A percentile compares a stretch with the other conserved stretches of the same genome.
Conservation (phyloP, 805 yeast genomes). For the Aciculoconidium aculeatum region DNA sequence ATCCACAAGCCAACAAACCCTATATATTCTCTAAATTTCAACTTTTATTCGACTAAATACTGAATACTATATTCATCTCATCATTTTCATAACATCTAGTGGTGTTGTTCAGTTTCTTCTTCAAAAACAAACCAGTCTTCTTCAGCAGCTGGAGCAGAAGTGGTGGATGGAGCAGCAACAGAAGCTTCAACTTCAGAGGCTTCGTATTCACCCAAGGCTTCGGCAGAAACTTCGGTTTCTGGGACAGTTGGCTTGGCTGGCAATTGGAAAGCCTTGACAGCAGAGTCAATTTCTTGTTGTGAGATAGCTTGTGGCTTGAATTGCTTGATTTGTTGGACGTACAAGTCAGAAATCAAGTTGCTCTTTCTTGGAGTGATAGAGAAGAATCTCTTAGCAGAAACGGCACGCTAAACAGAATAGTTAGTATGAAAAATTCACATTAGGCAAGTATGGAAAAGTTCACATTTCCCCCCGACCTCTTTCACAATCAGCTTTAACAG, state of each 20-base stretch:
- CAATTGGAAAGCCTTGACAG: constrained; percentile 76
- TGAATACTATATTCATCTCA: constrained; percentile 1
- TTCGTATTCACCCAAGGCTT: constrained; percentile 66
- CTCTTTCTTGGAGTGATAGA: constrained; percentile 38
- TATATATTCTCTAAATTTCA: not conserved
- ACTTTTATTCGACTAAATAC: not conserved
- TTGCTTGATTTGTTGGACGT: constrained; percentile 78
- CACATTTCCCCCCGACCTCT: no score
- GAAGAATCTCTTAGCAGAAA: constrained; percentile 35
- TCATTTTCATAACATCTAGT: constrained; percentile 21
- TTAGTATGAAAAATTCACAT: constrained; percentile 9
- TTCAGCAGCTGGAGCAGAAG: constrained; percentile 42
- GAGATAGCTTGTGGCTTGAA: constrained; percentile 80
- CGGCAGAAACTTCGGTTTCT: constrained; percentile 59
- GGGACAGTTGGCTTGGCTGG: constrained; percentile 81
- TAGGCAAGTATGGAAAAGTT: no score
- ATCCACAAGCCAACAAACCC: no score
- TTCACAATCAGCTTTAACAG: no score
- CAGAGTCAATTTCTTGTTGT: constrained; percentile 68
- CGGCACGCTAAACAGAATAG: constrained; percentile 21
- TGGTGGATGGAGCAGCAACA: constrained; percentile 19
- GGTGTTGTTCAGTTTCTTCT: constrained; percentile 56
- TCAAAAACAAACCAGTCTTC: constrained; percentile 82
- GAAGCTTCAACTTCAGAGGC: constrained; percentile 67
- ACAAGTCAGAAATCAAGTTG: constrained; percentile 77